phyloP scores from a whole-genome alignment of 805 yeast species.

The Saccharomycopsis babjevae region DNA sequence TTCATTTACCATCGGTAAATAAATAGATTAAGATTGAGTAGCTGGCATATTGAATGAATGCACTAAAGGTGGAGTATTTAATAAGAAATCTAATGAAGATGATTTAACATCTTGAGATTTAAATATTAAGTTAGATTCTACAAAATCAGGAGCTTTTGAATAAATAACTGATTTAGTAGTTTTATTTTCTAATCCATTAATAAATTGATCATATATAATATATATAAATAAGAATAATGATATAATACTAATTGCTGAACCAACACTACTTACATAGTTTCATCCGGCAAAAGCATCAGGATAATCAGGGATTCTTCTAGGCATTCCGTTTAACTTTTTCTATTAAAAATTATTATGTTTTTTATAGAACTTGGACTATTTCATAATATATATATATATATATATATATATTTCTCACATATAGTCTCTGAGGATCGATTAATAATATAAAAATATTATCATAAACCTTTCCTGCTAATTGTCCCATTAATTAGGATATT shows the following conservation, averaged over 20 bases:
- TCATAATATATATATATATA: not conserved
- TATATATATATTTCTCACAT: not conserved
- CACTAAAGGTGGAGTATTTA: constrained; percentile 19
- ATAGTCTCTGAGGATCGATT: not conserved
- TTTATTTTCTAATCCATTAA: constrained; percentile 21
- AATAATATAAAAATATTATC: not conserved
- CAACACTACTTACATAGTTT: constrained; percentile 19
- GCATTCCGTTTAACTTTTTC: constrained; percentile 14
- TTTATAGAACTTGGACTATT: not conserved
- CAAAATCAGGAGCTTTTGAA: constrained; percentile 20
- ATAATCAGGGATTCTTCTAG: constrained; percentile 17
- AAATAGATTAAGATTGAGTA: constrained; percentile 18
- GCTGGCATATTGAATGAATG: constrained; percentile 23
- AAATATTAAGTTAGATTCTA: constrained; percentile 19
- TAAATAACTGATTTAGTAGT: constrained; percentile 16
- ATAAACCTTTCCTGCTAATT: not conserved
- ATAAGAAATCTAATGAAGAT: constrained; percentile 20
- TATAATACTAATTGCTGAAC: constrained; percentile 20
- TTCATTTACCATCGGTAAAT: too few relatives aligned
- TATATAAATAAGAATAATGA: constrained; percentile 20
- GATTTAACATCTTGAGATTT: constrained; percentile 19
- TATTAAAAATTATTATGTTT: not conserved
- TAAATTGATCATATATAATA: constrained; percentile 22
- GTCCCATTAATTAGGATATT: not conserved
- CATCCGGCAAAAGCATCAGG: constrained; percentile 17